Conservation (phyloP, 164 flowering plant genomes). For the Kalanchoe fedtschenkoi region DNA sequence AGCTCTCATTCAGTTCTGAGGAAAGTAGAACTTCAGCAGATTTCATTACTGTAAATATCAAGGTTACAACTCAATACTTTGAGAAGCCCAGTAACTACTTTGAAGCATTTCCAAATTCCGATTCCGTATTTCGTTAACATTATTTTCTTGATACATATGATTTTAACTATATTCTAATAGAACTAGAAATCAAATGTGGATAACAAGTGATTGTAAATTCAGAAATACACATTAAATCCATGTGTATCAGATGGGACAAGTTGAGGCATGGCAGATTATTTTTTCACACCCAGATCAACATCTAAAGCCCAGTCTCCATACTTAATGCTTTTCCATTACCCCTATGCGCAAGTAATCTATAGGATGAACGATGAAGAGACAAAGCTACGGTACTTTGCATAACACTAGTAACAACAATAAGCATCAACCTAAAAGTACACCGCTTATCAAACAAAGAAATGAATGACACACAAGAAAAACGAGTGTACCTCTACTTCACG, state of each 20-base stretch:
- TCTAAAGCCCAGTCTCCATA: no score
- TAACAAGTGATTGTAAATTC: background rate
- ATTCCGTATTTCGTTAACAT: background rate
- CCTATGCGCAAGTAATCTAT: background rate
- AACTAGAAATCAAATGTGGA: background rate
- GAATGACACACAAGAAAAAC: background rate
- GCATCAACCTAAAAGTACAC: background rate
- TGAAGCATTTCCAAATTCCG: background rate
- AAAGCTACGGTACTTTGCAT: no score
- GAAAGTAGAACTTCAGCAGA: background rate
- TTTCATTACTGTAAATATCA: background rate
- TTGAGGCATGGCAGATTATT: background rate
- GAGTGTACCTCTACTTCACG: constrained; percentile 2
- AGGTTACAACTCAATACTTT: background rate
- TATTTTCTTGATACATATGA: background rate
- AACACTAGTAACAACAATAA: background rate
- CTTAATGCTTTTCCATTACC: background rate
- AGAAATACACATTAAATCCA: background rate
- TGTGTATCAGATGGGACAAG: background rate
- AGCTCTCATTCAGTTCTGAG: background rate
- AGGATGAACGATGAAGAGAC: background rate
- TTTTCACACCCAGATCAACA: no score
- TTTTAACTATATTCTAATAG: background rate
- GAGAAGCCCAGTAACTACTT: background rate
- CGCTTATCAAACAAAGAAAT: no score